Conservation (phyloP, 192 early-diverging fungal species). For the Coemansia sp. region DNA sequence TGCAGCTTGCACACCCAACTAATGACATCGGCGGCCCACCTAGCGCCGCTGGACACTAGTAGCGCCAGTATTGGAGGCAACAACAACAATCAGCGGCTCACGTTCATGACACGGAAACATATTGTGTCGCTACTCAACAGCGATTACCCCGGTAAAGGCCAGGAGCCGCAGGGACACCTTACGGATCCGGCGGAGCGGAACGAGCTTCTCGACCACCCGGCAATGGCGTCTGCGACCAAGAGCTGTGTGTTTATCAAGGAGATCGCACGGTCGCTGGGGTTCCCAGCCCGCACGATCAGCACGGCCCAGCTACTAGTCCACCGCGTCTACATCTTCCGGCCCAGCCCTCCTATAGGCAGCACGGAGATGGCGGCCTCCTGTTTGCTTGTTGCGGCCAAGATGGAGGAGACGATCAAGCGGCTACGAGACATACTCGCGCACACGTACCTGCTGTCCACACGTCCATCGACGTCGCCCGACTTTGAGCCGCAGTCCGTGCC, state of each 20-base stretch:
- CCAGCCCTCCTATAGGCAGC: conserved; percentile 5
- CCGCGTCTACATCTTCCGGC: conserved; percentile 31
- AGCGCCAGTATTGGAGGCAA: too few species aligned
- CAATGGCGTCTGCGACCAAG: conserved; percentile 24
- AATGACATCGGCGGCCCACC: too few species aligned
- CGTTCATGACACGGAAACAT: not conserved
- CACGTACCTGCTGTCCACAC: conserved; percentile 35
- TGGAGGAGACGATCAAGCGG: conserved; percentile 83
- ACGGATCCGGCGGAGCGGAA: conserved; percentile 7
- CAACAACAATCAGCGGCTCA: not conserved
- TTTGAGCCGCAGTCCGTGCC: conserved; percentile 28
- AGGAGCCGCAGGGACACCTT: too few species aligned
- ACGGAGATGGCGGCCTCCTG: conserved; percentile 56
- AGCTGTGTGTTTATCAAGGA: conserved; percentile 41
- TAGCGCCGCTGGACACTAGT: too few species aligned
- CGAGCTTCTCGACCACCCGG: conserved; percentile 29
- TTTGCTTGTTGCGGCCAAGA: conserved; percentile 76
- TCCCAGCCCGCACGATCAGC: conserved; percentile 37
- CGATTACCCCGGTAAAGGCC: not conserved
- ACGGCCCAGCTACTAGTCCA: conserved; percentile 43
- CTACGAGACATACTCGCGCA: conserved; percentile 71
- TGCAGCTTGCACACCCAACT: too few species aligned
- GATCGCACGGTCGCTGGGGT: conserved; percentile 22
- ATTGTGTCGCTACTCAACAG: conserved; percentile 22
- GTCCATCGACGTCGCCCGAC: not conserved